Base-by-base conservation (phyloP, 805 yeast species). In the Starmerella bacillaris region DNA sequence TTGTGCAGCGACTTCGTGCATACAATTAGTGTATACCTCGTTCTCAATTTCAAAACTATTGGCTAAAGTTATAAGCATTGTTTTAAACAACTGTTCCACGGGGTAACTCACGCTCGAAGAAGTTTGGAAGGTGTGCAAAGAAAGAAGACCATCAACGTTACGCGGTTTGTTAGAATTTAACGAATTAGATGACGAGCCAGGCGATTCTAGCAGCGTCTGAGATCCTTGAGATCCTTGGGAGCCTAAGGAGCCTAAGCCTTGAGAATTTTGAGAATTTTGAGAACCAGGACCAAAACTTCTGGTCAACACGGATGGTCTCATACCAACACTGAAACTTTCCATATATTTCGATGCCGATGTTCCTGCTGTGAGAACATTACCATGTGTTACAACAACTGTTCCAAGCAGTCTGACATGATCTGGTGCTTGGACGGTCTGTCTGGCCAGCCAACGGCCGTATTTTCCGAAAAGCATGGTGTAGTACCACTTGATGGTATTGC, bases 401-500 rank as follows among this genome's bases (percentile, higher is more conserved):
- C 47, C 47, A 15, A 43, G 37, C 4, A 37, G 30, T 21, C 35
- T 28, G 8, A 36, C 24, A 4, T 35, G 12, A 8, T 33, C 43
- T n/a, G 27, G 28, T 1, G 31, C 14, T 2, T 30, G 27, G 9
- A 42, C 21, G 15, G 45, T 44, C 37, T 42, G 48, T n/a, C 49
- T 40, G 20, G 35, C 38, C 14, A 47, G 37, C 44, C 43, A 42
- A 20, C 50, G 37, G 17, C 47, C 45, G 27, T 48, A 48, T 32
- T 48, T 48, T 16, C 74, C 72, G 50, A 84, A 86, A 45, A 78
- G 69, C 37, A 76, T 67, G 38, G 67, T 63, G 53, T 89, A 89
- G 58, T 86, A 89, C 98, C 98, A 89, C 48, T 69, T 63, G 79
- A 89, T 84, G 2, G 96, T 86, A 48, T 72, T 73, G 15, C 74